These are phyloP conservation scores for Ambrosiella beaveri DNA, from an alignment of 2,329 filamentous ascomycete genomes.

Conservation along the genomic window DNA sequence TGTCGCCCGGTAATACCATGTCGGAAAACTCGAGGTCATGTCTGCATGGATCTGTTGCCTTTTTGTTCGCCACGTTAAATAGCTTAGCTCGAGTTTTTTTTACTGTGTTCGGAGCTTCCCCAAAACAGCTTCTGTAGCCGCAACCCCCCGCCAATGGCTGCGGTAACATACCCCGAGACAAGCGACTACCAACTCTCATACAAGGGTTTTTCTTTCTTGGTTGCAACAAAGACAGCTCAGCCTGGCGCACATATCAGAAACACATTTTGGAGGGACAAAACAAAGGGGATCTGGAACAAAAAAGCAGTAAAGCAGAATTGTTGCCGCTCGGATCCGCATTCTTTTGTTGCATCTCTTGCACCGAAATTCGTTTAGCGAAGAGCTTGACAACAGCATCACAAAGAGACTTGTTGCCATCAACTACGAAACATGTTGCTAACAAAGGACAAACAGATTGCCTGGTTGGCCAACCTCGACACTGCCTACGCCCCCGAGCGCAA, in stretches of 20 bases:
- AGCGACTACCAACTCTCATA: not conserved
- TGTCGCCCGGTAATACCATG: not conserved
- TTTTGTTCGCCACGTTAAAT: not conserved
- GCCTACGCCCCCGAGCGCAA: slow-evolving; percentile 73
- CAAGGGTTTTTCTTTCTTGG: not conserved
- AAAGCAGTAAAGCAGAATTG: not conserved
- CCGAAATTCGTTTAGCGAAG: too few species aligned
- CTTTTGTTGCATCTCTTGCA: too few species aligned
- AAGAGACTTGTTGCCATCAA: not conserved
- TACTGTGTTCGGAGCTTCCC: slow-evolving; percentile 9
- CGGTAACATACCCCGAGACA: not conserved
- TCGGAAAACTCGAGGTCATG: not conserved
- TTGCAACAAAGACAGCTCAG: too few species aligned
- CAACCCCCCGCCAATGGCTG: not conserved
- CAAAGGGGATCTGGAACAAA: not conserved
- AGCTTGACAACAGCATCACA: not conserved
- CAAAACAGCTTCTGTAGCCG: slow-evolving; percentile 7
- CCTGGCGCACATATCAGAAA: not conserved
- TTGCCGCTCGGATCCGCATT: not conserved
- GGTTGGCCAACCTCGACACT: slow-evolving; percentile 63
- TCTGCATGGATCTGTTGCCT: not conserved
- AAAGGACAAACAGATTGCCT: slow-evolving; percentile 30
- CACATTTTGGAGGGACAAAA: not conserved
- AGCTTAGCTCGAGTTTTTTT: not conserved
- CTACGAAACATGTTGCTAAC: not conserved